These are phyloP conservation scores for Nicotiana otophora DNA, from an alignment of 257 asterid genomes.

Conservation along the genomic window DNA sequence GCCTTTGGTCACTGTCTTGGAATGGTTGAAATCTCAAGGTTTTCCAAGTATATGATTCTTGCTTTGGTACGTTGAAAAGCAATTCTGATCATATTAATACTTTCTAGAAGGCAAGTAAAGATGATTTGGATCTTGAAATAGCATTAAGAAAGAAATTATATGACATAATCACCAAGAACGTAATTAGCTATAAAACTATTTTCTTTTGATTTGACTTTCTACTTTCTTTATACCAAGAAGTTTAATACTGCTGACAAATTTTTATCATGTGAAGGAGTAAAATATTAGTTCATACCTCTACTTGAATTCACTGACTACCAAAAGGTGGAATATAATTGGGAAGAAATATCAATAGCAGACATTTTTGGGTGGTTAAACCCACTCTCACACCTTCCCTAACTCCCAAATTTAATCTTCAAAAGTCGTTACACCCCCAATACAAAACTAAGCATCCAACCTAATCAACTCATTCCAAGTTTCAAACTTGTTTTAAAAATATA, in stretches of 20 bases:
- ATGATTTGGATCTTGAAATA: background rate
- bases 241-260: too few relatives aligned
- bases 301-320: constrained; percentile 1
- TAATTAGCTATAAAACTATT: too few relatives aligned
- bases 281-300: too few relatives aligned
- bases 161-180: background rate
- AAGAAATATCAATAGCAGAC: constrained; percentile 29
- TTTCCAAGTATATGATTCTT: background rate
- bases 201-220: too few relatives aligned
- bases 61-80: background rate
- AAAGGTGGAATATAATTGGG: constrained; percentile 16
- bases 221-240: too few relatives aligned
- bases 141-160: background rate
- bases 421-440: background rate
- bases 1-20: background rate
- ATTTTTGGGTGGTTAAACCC: background rate
- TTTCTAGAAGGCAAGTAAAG: background rate
- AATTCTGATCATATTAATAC: background rate
- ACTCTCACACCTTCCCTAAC: background rate
- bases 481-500: constrained; percentile 19
- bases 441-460: constrained; percentile 11
- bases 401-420: background rate
- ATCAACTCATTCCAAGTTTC: constrained; percentile 14
- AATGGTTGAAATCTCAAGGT: background rate
- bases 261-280: too few relatives aligned